Base-by-base conservation (phyloP, 1,284 basidiomycete species). In the Phylloporus sp. region DNA sequence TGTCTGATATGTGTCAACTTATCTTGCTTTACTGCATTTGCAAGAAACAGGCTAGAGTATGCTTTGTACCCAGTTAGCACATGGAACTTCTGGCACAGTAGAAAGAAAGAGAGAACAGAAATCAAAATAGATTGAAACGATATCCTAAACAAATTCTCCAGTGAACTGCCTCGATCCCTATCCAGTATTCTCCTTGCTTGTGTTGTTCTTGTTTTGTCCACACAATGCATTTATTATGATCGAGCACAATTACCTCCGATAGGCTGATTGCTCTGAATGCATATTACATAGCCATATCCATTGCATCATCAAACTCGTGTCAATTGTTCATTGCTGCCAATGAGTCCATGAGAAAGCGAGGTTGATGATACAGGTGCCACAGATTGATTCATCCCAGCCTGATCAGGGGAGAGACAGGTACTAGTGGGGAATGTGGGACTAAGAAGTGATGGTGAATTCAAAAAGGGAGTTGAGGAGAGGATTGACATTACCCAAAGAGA, bases 351-450 rank as follows among this genome's bases (percentile, higher is more conserved):
- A 26, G 73, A 64, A 26, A 66, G 67, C 34, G 73, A 60, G 51
- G 66, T 53, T 15, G 65, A 62, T 47, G 72, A 60, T 47, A 66
- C 64, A 26, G 76, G 63, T 24, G 61, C 73, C 65, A 73, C 71
- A 62, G 67, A 62, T 42, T 74, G 76, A 64, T 78, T 74, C 61
- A 67, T 79, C 61, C 88, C 92, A 47, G 91, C 85, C 69, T 93
- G 91, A 75, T 92, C 92, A 60, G 92, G 91, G 4, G 91, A 86
- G 55, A 93, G 79, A 73, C 91, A 94, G 29, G 90, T n/a, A n/a
- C n/a, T 91, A 61, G 81, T 84, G 17, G 92, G 92, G 72, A 94
- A 93, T 50, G 84, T 91, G 31, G 87, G 86, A 2, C 86, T 88
- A 65, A 44, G 60, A 60, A 29, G 56, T 46, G 60, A 66, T 52